These are phyloP conservation scores for Clohesyomyces aquaticus DNA, from an alignment of 495 filamentous ascomycete genomes.

Conservation along the genomic window DNA sequence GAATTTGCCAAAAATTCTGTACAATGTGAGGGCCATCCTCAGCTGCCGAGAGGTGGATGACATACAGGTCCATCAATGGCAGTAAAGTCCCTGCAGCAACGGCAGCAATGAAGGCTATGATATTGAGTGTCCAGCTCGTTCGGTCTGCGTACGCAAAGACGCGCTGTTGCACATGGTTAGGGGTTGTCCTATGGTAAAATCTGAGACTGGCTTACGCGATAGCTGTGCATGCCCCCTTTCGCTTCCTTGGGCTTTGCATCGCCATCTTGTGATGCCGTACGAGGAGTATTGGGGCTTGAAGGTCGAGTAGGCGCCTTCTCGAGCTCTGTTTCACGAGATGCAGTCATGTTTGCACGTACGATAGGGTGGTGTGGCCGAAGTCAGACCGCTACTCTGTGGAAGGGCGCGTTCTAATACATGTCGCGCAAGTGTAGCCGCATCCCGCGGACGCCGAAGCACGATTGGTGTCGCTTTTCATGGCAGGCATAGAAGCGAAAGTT, in stretches of 20 bases:
- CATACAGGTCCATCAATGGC: slow-evolving; percentile 42
- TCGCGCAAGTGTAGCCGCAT: too few species aligned
- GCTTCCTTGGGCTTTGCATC: slow-evolving; percentile 17
- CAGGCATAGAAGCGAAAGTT: too few species aligned
- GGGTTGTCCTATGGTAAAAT: not conserved
- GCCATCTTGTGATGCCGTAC: not conserved
- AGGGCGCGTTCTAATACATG: too few species aligned
- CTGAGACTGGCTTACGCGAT: slow-evolving; percentile 25
- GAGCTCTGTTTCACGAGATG: not conserved
- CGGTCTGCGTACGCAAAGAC: slow-evolving; percentile 38
- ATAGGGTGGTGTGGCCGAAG: not conserved
- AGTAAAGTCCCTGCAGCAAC: slow-evolving; percentile 46
- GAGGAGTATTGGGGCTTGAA: not conserved
- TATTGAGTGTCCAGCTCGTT: slow-evolving; percentile 32
- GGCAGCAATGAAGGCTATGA: slow-evolving; percentile 33
- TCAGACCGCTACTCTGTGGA: too few species aligned
- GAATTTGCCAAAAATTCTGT: slow-evolving; percentile 47
- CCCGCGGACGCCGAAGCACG: too few species aligned
- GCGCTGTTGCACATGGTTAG: slow-evolving; percentile 22
- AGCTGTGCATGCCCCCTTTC: slow-evolving; percentile 27
- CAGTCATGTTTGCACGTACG: not conserved
- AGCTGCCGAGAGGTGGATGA: too few species aligned
- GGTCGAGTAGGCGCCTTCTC: not conserved
- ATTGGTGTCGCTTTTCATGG: too few species aligned
- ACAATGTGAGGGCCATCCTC: too few species aligned